Conservation (phyloP, 176 grass and related monocot species). For the Cenchrus americanus region DNA sequence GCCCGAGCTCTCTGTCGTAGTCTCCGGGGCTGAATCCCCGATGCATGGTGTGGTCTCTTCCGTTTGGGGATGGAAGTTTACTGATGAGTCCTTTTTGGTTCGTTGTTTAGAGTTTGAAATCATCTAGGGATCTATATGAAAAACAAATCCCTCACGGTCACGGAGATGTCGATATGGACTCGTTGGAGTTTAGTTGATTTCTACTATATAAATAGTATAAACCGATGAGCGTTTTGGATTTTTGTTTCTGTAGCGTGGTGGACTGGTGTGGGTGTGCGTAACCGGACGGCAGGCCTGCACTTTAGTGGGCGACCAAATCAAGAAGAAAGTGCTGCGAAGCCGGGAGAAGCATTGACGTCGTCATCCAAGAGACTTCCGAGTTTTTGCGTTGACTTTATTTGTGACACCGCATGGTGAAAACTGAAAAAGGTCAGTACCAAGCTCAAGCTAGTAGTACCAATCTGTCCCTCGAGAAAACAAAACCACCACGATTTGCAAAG, state of each 20-base stretch:
- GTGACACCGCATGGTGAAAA: not conserved
- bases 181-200: slow-evolving; percentile 17
- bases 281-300: slow-evolving; percentile 6
- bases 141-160: not conserved
- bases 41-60: not conserved
- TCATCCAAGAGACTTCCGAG: slow-evolving; percentile 15
- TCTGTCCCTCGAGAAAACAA: too few relatives aligned
- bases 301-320: slow-evolving; percentile 56
- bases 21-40: too few relatives aligned
- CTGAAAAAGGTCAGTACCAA: too few relatives aligned
- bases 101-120: not conserved
- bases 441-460: too few relatives aligned
- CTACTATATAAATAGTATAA: too few relatives aligned
- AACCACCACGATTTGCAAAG: too few relatives aligned
- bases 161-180: not conserved
- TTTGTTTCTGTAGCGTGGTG: not conserved
- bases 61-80: too few relatives aligned
- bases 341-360: not conserved
- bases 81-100: not conserved
- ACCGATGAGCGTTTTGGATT: not conserved
- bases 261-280: not conserved
- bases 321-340: not conserved
- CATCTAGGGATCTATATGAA: not conserved
- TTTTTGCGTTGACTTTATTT: not conserved
- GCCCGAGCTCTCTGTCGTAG: not conserved